A percentile compares a stretch with the other conserved stretches of the same genome.
These are phyloP conservation scores for Colletotrichum paranaense DNA, from an alignment of 2,329 filamentous ascomycete species.

Conservation along the genomic window DNA sequence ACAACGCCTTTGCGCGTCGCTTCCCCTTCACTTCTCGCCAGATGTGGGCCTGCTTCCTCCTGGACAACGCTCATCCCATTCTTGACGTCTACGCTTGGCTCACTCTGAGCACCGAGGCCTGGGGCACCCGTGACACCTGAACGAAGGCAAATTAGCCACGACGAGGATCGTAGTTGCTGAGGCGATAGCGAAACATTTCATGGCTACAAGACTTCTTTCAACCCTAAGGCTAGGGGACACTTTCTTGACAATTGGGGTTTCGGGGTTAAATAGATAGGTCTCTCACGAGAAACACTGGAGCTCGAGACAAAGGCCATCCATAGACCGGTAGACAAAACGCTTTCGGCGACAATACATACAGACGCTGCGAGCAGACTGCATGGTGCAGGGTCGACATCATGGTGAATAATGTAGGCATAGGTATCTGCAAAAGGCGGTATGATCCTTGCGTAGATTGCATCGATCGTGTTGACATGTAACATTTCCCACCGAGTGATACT, in stretches of 20 bases:
- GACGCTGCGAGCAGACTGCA: neutral
- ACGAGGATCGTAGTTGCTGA: neutral
- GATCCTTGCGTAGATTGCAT: too few relatives aligned
- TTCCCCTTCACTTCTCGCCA: slow-evolving; percentile 21
- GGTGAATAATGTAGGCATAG: neutral
- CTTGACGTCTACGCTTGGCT: slow-evolving; percentile 30
- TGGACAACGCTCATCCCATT: slow-evolving; percentile 28
- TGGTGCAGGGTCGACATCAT: neutral
- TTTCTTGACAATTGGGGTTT: neutral
- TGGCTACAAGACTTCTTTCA: neutral
- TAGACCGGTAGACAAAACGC: neutral
- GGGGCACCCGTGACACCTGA: slow-evolving; percentile 22
- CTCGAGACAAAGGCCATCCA: neutral
- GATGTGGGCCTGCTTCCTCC: slow-evolving; percentile 22
- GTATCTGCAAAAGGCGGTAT: too few relatives aligned
- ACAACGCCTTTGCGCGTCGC: slow-evolving; percentile 15
- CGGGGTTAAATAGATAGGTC: neutral
- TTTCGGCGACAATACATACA: neutral
- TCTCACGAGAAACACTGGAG: neutral
- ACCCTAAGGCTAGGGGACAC: too few relatives aligned
- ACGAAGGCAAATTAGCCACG: neutral
- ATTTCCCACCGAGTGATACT: neutral
- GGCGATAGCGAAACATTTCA: neutral
- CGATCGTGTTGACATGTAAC: too few relatives aligned
- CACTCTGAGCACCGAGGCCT: slow-evolving; percentile 25